Conservation (phyloP, 1,284 basidiomycete genomes). For the Moniliophthora roreri region DNA sequence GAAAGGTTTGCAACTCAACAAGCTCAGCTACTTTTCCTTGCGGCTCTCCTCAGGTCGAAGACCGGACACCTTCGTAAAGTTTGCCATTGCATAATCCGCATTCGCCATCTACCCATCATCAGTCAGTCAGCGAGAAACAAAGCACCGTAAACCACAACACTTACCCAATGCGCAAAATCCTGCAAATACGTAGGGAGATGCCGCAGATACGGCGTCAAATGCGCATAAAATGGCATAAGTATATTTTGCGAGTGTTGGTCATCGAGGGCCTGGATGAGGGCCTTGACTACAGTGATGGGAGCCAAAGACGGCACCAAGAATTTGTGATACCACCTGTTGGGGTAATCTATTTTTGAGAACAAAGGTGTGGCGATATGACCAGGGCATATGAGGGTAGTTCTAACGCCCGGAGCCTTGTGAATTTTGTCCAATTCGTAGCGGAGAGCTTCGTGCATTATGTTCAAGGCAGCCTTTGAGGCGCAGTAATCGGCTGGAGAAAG, state of each 20-base stretch:
- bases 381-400: constrained; percentile 80
- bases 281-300: constrained; percentile 75
- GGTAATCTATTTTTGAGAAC: constrained; percentile 62
- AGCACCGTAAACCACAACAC: constrained; percentile 22
- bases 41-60: constrained; percentile 40
- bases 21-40: not conserved
- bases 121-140: constrained; percentile 24
- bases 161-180: constrained; percentile 73
- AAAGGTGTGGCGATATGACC: constrained; percentile 76
- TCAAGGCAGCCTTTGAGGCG: constrained; percentile 84
- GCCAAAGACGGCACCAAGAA: constrained; percentile 78
- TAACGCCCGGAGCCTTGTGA: constrained; percentile 71
- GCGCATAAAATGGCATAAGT: constrained; percentile 71
- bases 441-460: constrained; percentile 77
- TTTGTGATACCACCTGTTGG: constrained; percentile 49
- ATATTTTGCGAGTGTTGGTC: constrained; percentile 73
- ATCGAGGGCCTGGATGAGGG: constrained; percentile 78
- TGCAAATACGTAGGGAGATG: constrained; percentile 70
- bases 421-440: constrained; percentile 81
- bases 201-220: constrained; percentile 55
- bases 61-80: constrained; percentile 48
- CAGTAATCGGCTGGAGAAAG: constrained; percentile 75
- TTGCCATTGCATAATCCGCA: constrained; percentile 45
- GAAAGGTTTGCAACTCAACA: too few relatives aligned
- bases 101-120: constrained; percentile 27